Evolutionary conservation across 768 basidiomycete species (phyloP).

Genomic region (Naganishia friedmannii): DNA sequence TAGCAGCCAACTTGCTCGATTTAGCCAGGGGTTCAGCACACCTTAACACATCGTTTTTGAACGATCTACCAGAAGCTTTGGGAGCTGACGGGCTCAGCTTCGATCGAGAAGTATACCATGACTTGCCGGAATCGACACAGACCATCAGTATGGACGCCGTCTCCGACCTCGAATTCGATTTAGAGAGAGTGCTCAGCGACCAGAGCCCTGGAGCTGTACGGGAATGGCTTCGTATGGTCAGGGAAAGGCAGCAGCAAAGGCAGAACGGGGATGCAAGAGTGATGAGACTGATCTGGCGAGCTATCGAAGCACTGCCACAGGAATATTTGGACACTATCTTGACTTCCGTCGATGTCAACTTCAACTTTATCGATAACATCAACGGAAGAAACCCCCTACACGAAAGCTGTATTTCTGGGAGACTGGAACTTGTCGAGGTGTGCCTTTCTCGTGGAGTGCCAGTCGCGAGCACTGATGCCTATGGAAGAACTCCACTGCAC

Average conservation of each 20-base stretch:
- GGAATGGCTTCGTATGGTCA: constrained; percentile 61
- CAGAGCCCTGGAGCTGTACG: constrained; percentile 63
- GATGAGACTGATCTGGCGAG: constrained; percentile 91
- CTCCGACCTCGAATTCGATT: constrained; percentile 81
- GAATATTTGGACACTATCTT: constrained; percentile 72
- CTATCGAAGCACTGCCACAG: constrained; percentile 57
- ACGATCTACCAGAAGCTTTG: constrained; percentile 45
- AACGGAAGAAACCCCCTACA: constrained; percentile 92
- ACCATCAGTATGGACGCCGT: constrained; percentile 62
- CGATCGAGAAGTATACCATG: constrained; percentile 45
- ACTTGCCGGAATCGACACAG: constrained; percentile 36
- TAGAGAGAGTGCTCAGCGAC: constrained; percentile 70
- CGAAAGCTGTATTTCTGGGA: constrained; percentile 83
- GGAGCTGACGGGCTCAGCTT: constrained; percentile 45
- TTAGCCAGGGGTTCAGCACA: constrained; percentile 72
- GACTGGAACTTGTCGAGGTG: constrained; percentile 69
- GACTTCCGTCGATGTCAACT: constrained; percentile 67
- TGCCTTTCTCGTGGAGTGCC: constrained; percentile 67
- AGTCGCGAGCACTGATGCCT: constrained; percentile 75
- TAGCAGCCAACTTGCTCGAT: constrained; percentile 64
- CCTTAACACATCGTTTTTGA: constrained; percentile 41
- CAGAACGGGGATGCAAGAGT: constrained; percentile 59
- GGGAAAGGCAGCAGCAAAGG: constrained; percentile 35
- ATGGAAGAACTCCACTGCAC: constrained; percentile 88
- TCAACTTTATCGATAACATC: constrained; percentile 90